Evolutionary conservation across 2,329 filamentous ascomycete species (phyloP).

Genomic region (Byssoonygena ceratinophila): DNA sequence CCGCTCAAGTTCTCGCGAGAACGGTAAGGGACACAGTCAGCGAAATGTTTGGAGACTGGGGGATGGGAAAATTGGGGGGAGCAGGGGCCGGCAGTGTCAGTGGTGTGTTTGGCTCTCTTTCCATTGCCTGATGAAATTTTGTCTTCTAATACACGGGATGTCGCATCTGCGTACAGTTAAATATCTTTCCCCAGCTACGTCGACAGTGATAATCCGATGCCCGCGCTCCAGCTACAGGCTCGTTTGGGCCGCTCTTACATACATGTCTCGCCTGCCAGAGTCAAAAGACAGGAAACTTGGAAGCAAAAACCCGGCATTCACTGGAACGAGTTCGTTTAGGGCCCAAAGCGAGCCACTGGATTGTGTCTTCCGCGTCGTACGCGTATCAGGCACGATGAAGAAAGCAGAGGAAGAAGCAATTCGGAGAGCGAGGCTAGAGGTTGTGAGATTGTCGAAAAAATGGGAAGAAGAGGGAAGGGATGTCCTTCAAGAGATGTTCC

Average conservation of each 20-base stretch:
- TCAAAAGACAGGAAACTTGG: conserved; percentile 33
- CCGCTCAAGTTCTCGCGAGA: conserved; percentile 53
- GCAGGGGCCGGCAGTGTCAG: conserved; percentile 58
- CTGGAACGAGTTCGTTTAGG: background rate
- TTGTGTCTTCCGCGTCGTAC: conserved; percentile 73
- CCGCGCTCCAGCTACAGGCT: conserved; percentile 72
- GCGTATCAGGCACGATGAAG: conserved; percentile 84
- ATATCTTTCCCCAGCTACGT: conserved; percentile 85
- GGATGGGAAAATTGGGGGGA: conserved; percentile 49
- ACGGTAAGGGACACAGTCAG: conserved; percentile 61
- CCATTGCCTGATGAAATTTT: no score
- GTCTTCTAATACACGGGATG: no score
- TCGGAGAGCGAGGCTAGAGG: conserved; percentile 59
- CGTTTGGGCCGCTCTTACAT: conserved; percentile 80
- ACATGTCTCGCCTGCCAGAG: conserved; percentile 60
- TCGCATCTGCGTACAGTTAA: conserved; percentile 65
- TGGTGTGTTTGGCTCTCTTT: conserved; percentile 40
- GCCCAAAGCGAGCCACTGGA: conserved; percentile 24
- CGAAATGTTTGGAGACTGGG: conserved; percentile 78
- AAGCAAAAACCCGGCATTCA: background rate
- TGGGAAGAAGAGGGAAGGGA: conserved; percentile 38
- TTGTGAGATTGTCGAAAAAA: conserved; percentile 54
- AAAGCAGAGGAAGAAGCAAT: conserved; percentile 88
- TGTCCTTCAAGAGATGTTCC: conserved; percentile 25
- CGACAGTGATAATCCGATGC: conserved; percentile 81